phyloP scores from a whole-genome alignment of 192 early-diverging fungal species.

The Thoreauomyces humboldtii region DNA sequence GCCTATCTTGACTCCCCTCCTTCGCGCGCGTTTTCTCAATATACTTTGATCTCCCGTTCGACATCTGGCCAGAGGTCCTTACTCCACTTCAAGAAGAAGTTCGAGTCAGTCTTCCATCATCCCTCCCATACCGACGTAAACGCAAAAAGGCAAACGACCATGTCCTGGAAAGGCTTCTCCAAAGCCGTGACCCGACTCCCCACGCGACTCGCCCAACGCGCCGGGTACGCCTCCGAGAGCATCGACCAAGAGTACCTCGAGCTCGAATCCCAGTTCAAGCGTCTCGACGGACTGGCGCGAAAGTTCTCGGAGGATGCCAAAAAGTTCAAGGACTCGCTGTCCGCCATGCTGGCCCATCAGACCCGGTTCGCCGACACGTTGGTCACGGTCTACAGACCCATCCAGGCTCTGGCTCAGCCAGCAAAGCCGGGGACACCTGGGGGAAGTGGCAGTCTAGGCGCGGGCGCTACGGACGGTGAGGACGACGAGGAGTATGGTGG shows the following conservation, averaged over 20 bases:
- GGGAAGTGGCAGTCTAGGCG: too few relatives aligned
- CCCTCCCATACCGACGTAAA: too few relatives aligned
- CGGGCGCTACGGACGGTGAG: too few relatives aligned
- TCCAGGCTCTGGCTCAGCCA: neutral
- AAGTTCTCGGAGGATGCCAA: slow-evolving; percentile 62
- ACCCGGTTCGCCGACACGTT: slow-evolving; percentile 53
- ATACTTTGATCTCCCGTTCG: too few relatives aligned
- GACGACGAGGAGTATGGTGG: too few relatives aligned
- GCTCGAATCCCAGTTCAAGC: slow-evolving; percentile 59
- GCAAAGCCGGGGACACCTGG: too few relatives aligned
- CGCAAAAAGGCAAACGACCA: too few relatives aligned
- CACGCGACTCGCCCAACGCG: slow-evolving; percentile 65
- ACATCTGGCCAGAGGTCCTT: too few relatives aligned
- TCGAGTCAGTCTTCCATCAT: too few relatives aligned
- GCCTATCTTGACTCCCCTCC: too few relatives aligned
- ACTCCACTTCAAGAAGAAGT: too few relatives aligned
- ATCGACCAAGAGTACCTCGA: slow-evolving; percentile 68
- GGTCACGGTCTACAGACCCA: slow-evolving; percentile 53
- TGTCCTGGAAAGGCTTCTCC: slow-evolving; percentile 71
- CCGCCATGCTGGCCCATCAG: slow-evolving; percentile 57
- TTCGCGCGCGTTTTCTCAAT: too few relatives aligned
- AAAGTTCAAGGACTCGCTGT: slow-evolving; percentile 60
- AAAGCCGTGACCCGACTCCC: slow-evolving; percentile 81
- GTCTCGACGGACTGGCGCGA: slow-evolving; percentile 54
- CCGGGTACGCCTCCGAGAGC: slow-evolving; percentile 51